Conservation (phyloP, 805 yeast genomes). For the Cyberlindnera suaveolens region DNA sequence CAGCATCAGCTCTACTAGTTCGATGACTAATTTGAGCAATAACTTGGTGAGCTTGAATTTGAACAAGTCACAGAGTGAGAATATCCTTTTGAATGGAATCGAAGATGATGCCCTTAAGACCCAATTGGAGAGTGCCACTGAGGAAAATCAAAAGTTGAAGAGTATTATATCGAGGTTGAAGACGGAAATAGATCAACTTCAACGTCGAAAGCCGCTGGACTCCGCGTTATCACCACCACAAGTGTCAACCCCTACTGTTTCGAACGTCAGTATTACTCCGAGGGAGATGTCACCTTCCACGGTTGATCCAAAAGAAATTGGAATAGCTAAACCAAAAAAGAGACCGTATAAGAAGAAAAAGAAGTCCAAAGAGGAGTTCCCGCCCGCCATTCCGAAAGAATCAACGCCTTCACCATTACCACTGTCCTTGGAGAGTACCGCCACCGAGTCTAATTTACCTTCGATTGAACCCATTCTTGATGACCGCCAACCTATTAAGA, state of each 20-base stretch:
- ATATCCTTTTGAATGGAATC: conserved; percentile 2
- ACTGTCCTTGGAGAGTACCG: neutral
- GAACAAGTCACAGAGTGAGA: conserved; percentile 8
- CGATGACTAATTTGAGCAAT: conserved; percentile 10
- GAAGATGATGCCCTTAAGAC: conserved; percentile 20
- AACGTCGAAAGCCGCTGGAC: conserved; percentile 1
- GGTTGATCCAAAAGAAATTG: conserved; percentile 20
- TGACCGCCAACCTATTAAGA: conserved; percentile 9
- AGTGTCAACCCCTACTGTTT: conserved; percentile 8
- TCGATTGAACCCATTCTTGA: conserved; percentile 7
- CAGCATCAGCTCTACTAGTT: neutral
- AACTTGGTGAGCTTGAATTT: conserved; percentile 13
- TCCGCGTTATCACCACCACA: neutral
- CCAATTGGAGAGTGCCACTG: conserved; percentile 36
- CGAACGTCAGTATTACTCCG: conserved; percentile 1
- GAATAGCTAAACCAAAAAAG: conserved; percentile 14
- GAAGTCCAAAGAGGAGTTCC: conserved; percentile 11
- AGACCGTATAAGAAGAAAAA: conserved; percentile 20
- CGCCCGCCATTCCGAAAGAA: conserved; percentile 2
- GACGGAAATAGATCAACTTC: conserved; percentile 30
- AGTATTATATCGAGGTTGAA: conserved; percentile 34
- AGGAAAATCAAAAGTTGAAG: conserved; percentile 38
- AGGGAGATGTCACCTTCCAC: conserved; percentile 19
- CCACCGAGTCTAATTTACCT: conserved; percentile 9
- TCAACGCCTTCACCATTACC: conserved; percentile 23